These are phyloP conservation scores for Misopates orontium DNA, from an alignment of 257 asterid species.

Conservation along the genomic window DNA sequence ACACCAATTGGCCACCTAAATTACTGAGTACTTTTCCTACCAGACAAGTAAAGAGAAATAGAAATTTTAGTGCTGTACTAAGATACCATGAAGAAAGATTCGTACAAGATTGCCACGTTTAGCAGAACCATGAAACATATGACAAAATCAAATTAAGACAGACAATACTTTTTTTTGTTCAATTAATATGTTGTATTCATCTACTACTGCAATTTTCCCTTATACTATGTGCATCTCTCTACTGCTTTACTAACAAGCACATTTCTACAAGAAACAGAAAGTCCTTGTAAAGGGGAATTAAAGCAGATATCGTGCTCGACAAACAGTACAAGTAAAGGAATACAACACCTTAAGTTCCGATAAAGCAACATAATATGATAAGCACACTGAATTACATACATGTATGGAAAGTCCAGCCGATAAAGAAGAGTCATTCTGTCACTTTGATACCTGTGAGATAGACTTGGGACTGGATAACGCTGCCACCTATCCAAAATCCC, in stretches of 20 bases:
- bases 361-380: constrained; percentile 17
- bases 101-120: too few species aligned
- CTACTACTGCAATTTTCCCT: too few species aligned
- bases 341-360: constrained; percentile 9
- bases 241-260: neutral
- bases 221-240: neutral
- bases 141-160: too few species aligned
- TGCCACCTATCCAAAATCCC: constrained; percentile 94
- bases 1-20: too few species aligned
- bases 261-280: constrained; percentile 2
- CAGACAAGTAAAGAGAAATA: too few species aligned
- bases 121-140: too few species aligned
- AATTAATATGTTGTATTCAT: too few species aligned
- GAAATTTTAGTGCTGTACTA: too few species aligned
- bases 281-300: neutral
- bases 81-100: too few species aligned
- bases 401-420: constrained; percentile 1
- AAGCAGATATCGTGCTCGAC: constrained; percentile 6
- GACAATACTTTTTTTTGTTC: too few species aligned
- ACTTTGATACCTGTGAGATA: constrained; percentile 77
- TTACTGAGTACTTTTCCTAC: too few species aligned
- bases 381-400: constrained; percentile 35
- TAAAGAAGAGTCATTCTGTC: constrained; percentile 44
- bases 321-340: constrained; percentile 2
- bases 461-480: constrained; percentile 83